Base-by-base conservation (phyloP, 2,329 filamentous ascomycete genomes). In the Trichoderma guizhouense region DNA sequence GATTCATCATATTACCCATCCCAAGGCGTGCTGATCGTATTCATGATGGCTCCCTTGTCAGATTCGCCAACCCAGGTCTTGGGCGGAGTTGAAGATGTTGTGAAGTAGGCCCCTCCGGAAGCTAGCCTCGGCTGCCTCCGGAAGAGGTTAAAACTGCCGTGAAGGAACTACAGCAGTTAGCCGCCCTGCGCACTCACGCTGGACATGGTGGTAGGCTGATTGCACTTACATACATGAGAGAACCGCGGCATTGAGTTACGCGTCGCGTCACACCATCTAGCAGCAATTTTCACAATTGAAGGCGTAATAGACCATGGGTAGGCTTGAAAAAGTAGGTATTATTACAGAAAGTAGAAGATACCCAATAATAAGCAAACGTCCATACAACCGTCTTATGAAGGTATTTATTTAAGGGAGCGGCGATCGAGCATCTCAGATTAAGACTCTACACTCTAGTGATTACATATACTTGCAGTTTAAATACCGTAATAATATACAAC, bases 151-250 rank as follows among this genome's bases (percentile, higher is more conserved):
- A 43, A 8, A 9, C 15, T 43, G 3, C 39, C 5, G 39, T n/a
- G 7, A 43, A 43, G 15, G 0, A 43, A 4, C 9, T 11, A 9
- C 9, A 43, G 0, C 7, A 0, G 2, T 0, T n/a, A 43, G 0
- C 39, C 39, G n/a, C 15, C 39, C 39, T 43, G 39, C 39, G 0
- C 15, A 43, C n/a, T 9, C 5, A 3, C 0, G 39, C 39, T 3
- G 3, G 15, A 18, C 15, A 18, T n/a, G 4, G 15, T 43, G 15
- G 39, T 43, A n/a, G 39, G 39, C 15, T 3, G 39, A 43, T 43
- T n/a, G 0, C 36, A 39, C 15, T 18, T 0, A 43, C 39, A 43
- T 0, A 43, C 39, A 43, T n/a, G 15, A 15, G 15, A 43, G 39
- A 43, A 43, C 15, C 15, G 39, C 3, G 3, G 39, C 39, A 43